Evolutionary conservation across 2,329 filamentous ascomycete species (phyloP), one percentile per base, ranked within the genome.

Genomic region (Neofusicoccum kwambonambiense): DNA sequence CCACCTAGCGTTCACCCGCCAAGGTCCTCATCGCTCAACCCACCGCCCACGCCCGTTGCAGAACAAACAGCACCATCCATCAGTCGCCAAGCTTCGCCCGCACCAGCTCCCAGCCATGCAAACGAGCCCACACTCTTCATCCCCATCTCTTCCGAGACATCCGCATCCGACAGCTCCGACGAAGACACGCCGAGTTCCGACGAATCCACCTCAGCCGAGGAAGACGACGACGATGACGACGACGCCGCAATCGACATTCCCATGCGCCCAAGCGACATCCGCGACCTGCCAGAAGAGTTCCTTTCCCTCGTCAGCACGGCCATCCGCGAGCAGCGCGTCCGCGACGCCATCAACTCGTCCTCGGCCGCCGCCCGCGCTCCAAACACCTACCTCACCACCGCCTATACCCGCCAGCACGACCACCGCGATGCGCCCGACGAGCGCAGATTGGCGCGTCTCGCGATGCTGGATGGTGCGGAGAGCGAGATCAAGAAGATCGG

Each of bases 401-500:
- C 56, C 4, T 50, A 62, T 35, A 41, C 41, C 3, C 64, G 56
- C 12, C 41, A 50, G n/a, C 22, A 19, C 31, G 31, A 56, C 19
- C 57, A 62, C 41, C 17, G 49, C 41, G 57, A n/a, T 1, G n/a
- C 37, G 45, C 58, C 57, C 9, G 39, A 49, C 11, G 57, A 62
- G 27, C 27, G 22, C 27, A 15, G 65, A 15, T 9, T 76, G 68
- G 39, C 70, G 65, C 52, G 78, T 72, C 76, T 87, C 3, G 77
- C 78, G 17, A 79, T 80, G 34, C 80, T 93, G 7, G 87, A 90
- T 69, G 74, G 83, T 15, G 85, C 89, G 0, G 91, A 95, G 72
- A 79, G 83, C 42, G 88, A 93, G 73, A 89, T 91, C 1, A 83
- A 82, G 64, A 84, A 92, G 31, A 92, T 90, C n/a, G 93, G 93